Conservation (phyloP, 1,284 basidiomycete genomes). For the Puccinia hordei region DNA sequence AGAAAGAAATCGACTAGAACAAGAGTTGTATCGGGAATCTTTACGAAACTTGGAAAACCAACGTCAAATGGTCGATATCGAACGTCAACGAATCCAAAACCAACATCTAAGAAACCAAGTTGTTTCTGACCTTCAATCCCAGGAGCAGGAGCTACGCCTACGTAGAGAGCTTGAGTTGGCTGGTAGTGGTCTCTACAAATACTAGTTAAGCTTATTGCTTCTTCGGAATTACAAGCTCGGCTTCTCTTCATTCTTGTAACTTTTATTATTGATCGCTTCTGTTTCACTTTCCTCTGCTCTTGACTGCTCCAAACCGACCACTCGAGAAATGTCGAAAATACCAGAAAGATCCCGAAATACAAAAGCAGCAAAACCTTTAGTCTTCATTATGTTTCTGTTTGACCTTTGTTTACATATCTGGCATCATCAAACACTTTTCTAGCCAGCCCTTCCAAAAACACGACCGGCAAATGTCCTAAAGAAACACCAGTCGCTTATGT, state of each 20-base stretch:
- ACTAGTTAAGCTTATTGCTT: not conserved
- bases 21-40: conserved; percentile 39
- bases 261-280: too few relatives aligned
- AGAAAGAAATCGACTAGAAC: conserved; percentile 47
- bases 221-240: not conserved
- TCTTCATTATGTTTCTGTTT: too few relatives aligned
- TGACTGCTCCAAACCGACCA: too few relatives aligned
- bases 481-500: not conserved
- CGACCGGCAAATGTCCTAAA: not conserved
- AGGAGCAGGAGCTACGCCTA: conserved; percentile 44
- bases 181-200: conserved; percentile 35
- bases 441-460: too few relatives aligned
- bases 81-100: conserved; percentile 35
- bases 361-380: too few relatives aligned
- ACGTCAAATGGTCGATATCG: conserved; percentile 33
- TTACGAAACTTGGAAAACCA: conserved; percentile 44
- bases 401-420: too few relatives aligned
- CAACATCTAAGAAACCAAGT: conserved; percentile 43
- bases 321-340: too few relatives aligned
- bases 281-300: too few relatives aligned
- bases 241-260: not conserved
- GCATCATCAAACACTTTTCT: too few relatives aligned
- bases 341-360: too few relatives aligned
- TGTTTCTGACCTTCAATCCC: conserved; percentile 37
- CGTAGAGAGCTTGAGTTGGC: conserved; percentile 47